Percentiles rank a stretch among this genome's conserved stretches.
phyloP scores from a whole-genome alignment of 1,284 basidiomycete genomes.

The Ceratobasidium sp. region DNA sequence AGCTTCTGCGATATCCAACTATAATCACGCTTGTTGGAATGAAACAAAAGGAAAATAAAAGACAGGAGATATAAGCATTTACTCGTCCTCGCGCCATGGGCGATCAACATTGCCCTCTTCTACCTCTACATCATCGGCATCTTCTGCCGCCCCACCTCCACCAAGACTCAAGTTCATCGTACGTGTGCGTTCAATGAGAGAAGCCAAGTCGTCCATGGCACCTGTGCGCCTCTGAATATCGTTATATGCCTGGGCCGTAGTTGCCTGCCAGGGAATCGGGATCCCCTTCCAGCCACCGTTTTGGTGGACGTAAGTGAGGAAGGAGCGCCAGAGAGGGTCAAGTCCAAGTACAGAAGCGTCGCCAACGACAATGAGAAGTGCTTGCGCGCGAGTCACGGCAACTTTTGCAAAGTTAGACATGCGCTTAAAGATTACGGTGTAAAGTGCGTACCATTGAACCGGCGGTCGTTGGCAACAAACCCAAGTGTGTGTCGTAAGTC shows the following conservation, averaged over 20 bases:
- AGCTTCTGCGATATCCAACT: background rate
- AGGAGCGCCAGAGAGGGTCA: constrained; percentile 63
- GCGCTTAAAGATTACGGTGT: constrained; percentile 48
- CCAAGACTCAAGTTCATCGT: constrained; percentile 60
- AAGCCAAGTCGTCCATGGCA: constrained; percentile 43
- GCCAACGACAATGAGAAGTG: constrained; percentile 67
- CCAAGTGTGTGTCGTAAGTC: constrained; percentile 61
- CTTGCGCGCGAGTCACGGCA: constrained; percentile 67
- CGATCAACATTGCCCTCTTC: constrained; percentile 61
- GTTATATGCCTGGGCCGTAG: constrained; percentile 45
- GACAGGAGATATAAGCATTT: background rate
- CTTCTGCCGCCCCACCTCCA: constrained; percentile 52
- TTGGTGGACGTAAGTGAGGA: constrained; percentile 63
- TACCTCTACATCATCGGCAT: constrained; percentile 53
- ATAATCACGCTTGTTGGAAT: background rate
- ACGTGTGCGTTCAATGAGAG: constrained; percentile 49
- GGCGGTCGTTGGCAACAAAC: constrained; percentile 68
- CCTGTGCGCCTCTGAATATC: constrained; percentile 39
- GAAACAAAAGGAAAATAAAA: background rate
- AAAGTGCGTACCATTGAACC: constrained; percentile 66
- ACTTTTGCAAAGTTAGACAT: constrained; percentile 55
- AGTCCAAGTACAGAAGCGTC: constrained; percentile 64
- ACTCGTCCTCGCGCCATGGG: constrained; percentile 62
- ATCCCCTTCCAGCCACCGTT: constrained; percentile 63
- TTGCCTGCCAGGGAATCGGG: constrained; percentile 62